Evolutionary conservation across 106 monocot genomes (phyloP).

Genomic region (Narthecium ossifragum): DNA sequence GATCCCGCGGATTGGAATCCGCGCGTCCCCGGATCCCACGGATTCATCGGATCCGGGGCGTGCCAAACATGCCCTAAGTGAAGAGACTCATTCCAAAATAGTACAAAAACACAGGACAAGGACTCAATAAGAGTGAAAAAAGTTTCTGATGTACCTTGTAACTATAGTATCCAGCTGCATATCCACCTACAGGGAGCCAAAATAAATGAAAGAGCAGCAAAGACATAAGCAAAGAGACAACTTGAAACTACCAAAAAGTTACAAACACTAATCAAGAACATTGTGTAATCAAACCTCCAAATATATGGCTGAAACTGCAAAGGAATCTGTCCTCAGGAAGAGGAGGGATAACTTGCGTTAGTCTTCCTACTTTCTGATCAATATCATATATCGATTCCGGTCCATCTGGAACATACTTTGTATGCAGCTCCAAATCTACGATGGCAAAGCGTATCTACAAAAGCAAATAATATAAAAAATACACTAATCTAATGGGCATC

Average conservation of each 20-base stretch:
- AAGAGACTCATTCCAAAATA: background rate
- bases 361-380: slow-evolving; percentile 64
- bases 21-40: too few relatives aligned
- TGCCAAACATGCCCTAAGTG: background rate
- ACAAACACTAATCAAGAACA: background rate
- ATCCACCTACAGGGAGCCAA: slow-evolving; percentile 71
- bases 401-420: slow-evolving; percentile 68
- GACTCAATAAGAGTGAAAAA: too few relatives aligned
- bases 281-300: slow-evolving; percentile 52
- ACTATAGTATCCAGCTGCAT: slow-evolving; percentile 99
- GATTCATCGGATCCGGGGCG: too few relatives aligned
- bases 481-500: too few relatives aligned
- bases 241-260: background rate
- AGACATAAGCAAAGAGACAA: background rate
- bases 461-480: background rate
- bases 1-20: too few relatives aligned
- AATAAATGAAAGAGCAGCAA: slow-evolving; percentile 4
- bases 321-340: slow-evolving; percentile 88
- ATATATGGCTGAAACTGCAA: slow-evolving; percentile 99
- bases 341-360: slow-evolving; percentile 73
- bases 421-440: slow-evolving; percentile 88
- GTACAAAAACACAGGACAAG: background rate
- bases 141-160: slow-evolving; percentile 60
- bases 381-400: slow-evolving; percentile 74
- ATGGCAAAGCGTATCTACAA: slow-evolving; percentile 79